phyloP scores from a whole-genome alignment of 2,329 filamentous ascomycete species.

The Hypocrella siamensis region DNA sequence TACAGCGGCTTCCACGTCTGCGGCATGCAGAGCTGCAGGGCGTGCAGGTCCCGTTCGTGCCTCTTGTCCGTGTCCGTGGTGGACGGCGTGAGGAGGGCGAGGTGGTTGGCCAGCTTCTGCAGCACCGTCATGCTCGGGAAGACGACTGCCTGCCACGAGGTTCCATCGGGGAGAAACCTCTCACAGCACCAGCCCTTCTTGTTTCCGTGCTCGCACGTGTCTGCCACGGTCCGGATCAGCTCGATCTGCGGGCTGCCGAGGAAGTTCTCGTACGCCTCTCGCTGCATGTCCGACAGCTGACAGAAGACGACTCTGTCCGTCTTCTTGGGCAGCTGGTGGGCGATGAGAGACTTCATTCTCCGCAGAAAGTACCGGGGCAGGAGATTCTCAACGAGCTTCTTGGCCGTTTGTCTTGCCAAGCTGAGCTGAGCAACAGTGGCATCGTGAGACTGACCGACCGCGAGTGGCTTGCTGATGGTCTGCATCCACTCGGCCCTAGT shows the following conservation, averaged over 20 bases:
- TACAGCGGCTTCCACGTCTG: constrained; percentile 62
- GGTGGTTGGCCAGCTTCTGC: constrained; percentile 81
- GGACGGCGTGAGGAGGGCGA: constrained; percentile 70
- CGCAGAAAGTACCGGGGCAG: constrained; percentile 82
- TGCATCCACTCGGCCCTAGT: constrained; percentile 59
- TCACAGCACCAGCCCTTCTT: constrained; percentile 69
- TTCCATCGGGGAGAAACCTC: constrained; percentile 40
- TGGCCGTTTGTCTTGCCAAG: constrained; percentile 63
- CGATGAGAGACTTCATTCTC: constrained; percentile 84
- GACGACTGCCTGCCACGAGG: constrained; percentile 58
- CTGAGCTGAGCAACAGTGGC: constrained; percentile 73
- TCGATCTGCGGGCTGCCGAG: constrained; percentile 53
- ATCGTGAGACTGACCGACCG: constrained; percentile 81
- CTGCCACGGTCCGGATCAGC: constrained; percentile 50
- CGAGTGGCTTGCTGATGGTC: constrained; percentile 64
- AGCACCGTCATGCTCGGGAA: constrained; percentile 74
- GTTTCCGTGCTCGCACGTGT: constrained; percentile 52
- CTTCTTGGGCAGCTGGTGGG: constrained; percentile 86
- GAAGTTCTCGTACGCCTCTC: constrained; percentile 68
- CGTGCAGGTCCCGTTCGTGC: constrained; percentile 60
- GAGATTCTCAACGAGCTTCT: constrained; percentile 72
- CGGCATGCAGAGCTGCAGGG: constrained; percentile 60
- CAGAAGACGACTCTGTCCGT: constrained; percentile 91
- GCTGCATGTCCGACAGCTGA: constrained; percentile 68
- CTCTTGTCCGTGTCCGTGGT: constrained; percentile 50